A percentile compares a stretch with the other conserved stretches of the same genome.
Evolutionary conservation across 2,329 filamentous ascomycete species (phyloP).

Genomic region (Penicillium sp.): DNA sequence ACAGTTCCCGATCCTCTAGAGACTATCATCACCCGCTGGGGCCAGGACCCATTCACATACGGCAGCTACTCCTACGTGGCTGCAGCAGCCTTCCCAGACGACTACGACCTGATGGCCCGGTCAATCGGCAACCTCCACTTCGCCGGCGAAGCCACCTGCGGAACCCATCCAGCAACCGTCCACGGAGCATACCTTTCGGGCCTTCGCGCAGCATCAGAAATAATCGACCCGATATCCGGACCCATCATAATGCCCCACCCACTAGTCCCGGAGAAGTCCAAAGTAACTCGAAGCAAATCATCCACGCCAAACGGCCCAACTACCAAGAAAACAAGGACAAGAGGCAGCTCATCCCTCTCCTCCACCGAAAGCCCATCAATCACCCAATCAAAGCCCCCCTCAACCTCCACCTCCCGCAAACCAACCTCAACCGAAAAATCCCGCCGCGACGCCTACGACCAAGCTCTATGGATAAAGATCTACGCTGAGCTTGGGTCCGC

Average conservation of each 20-base stretch:
- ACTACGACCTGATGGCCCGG: constrained; percentile 89
- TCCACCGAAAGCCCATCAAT: constrained; percentile 23
- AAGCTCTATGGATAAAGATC: constrained; percentile 57
- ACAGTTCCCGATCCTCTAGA: constrained; percentile 76
- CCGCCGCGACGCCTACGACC: constrained; percentile 53
- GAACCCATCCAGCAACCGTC: constrained; percentile 92
- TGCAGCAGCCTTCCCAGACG: constrained; percentile 73
- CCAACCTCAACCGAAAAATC: constrained; percentile 23
- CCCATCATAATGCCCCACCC: constrained; percentile 74
- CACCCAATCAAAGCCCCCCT: constrained; percentile 2
- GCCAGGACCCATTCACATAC: constrained; percentile 81
- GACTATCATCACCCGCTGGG: constrained; percentile 89
- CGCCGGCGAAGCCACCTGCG: constrained; percentile 93
- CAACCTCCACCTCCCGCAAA: constrained; percentile 10
- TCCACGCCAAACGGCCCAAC: constrained; percentile 10
- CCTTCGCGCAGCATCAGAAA: constrained; percentile 80
- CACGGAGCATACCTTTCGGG: constrained; percentile 96
- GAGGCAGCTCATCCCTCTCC: constrained; percentile 2
- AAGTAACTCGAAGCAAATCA: constrained; percentile 39
- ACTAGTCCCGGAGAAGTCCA: constrained; percentile 62
- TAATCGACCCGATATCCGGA: constrained; percentile 76
- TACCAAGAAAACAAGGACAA: constrained; percentile 5
- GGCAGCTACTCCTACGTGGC: constrained; percentile 96
- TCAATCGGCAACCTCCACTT: constrained; percentile 87
- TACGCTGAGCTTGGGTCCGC: constrained; percentile 67